These are phyloP conservation scores for Maudiozyma turicensis DNA, from an alignment of 805 yeast species.

Conservation along the genomic window DNA sequence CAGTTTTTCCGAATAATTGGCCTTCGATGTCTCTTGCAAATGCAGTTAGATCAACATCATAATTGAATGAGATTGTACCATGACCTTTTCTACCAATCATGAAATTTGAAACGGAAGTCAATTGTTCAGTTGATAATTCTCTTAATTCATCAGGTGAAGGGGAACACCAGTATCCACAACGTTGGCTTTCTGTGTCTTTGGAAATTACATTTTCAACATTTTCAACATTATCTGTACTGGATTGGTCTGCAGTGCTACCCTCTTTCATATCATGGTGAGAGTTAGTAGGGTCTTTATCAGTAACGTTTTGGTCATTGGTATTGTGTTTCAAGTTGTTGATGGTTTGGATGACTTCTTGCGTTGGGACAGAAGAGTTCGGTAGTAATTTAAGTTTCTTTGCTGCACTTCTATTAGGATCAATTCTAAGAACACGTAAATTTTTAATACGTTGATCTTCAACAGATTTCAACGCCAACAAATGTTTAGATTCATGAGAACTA, in stretches of 20 bases:
- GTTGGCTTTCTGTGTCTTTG: background rate
- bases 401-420: conserved; percentile 35
- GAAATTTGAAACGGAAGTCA: conserved; percentile 50
- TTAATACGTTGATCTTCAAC: conserved; percentile 16
- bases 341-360: conserved; percentile 9
- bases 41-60: conserved; percentile 58
- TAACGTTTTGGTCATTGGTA: background rate
- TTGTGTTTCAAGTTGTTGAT: conserved; percentile 2
- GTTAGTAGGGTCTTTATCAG: background rate
- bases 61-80: conserved; percentile 58
- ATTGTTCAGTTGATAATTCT: conserved; percentile 35
- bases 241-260: background rate
- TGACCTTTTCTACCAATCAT: conserved; percentile 57
- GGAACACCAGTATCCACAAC: conserved; percentile 57
- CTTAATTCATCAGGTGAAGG: conserved; percentile 49
- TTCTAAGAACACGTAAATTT: conserved; percentile 30
- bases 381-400: conserved; percentile 34
- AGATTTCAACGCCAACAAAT: background rate
- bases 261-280: background rate
- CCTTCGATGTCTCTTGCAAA: conserved; percentile 34
- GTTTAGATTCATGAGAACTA: background rate
- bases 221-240: background rate
- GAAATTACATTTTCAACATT: background rate
- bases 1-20: conserved; percentile 33
- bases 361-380: conserved; percentile 17